Evolutionary conservation across 257 asterid species (phyloP).

Genomic region (Primulina tabacum): DNA sequence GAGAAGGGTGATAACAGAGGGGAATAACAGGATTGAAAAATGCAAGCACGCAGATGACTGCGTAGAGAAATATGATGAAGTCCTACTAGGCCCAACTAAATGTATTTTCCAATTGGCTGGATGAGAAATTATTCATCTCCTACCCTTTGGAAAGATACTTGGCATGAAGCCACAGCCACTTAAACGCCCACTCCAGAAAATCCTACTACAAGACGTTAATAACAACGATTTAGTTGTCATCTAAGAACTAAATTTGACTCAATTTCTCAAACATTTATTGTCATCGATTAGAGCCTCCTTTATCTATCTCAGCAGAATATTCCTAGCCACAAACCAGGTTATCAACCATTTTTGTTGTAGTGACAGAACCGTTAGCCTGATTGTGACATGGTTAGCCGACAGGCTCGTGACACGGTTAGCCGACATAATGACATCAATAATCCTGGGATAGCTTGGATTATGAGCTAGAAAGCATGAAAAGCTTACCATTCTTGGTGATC

Average conservation of each 20-base stretch:
- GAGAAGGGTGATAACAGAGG: conserved; percentile 8
- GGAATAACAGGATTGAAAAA: conserved; percentile 16
- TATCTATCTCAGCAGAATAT: conserved; percentile 23
- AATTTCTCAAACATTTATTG: not conserved
- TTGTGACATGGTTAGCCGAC: too few relatives aligned
- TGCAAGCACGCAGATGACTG: conserved; percentile 4
- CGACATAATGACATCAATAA: conserved; percentile 19
- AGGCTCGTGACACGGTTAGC: conserved; percentile 21
- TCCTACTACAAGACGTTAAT: not conserved
- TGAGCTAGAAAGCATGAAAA: conserved; percentile 9
- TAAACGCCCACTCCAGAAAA: conserved; percentile 8
- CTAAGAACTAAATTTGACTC: not conserved
- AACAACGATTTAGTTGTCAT: not conserved
- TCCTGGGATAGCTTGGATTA: not conserved
- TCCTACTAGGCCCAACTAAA: not conserved
- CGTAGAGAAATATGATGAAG: not conserved
- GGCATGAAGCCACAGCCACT: not conserved
- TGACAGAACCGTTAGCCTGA: conserved; percentile 47
- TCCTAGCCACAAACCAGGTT: conserved; percentile 30
- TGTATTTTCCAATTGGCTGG: not conserved
- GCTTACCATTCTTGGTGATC: conserved; percentile 40
- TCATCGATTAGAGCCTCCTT: conserved; percentile 21
- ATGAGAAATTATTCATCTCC: conserved; percentile 4
- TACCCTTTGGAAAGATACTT: not conserved
- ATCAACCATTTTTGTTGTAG: conserved; percentile 34